These are phyloP conservation scores for Daldinia decipiens DNA, from an alignment of 495 filamentous ascomycete genomes.

Conservation along the genomic window DNA sequence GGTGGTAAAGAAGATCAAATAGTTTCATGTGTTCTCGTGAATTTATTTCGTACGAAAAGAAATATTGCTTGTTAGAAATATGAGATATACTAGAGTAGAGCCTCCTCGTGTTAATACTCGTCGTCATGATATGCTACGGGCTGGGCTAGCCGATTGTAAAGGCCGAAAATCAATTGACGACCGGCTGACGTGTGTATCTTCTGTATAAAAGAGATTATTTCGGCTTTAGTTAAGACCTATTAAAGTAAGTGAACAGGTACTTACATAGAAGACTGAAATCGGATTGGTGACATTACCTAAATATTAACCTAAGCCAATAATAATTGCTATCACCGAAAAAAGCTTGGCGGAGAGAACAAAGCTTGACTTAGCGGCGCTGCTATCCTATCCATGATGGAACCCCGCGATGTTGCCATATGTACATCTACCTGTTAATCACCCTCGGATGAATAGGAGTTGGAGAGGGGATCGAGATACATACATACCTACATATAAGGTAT, in stretches of 20 bases:
- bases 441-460: conserved; percentile 36
- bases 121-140: background rate
- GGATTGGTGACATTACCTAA: background rate
- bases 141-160: conserved; percentile 19
- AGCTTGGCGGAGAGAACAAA: conserved; percentile 16
- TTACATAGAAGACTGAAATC: background rate
- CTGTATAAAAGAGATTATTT: background rate
- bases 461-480: conserved; percentile 9
- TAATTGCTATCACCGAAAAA: conserved; percentile 38
- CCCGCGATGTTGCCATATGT: conserved; percentile 41
- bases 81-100: no score
- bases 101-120: no score
- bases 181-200: conserved; percentile 1
- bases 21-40: no score
- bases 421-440: background rate
- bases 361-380: conserved; percentile 14
- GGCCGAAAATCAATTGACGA: conserved; percentile 24
- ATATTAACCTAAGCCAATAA: background rate
- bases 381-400: conserved; percentile 13
- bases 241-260: background rate
- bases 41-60: no score
- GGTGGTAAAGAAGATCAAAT: no score
- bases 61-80: no score
- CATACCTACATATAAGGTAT: no score
- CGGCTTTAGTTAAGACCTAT: conserved; percentile 6